Evolutionary conservation across 805 yeast species (phyloP), one percentile per base, ranked within the genome.

Genomic region (Debaryomyces prosopidis): DNA sequence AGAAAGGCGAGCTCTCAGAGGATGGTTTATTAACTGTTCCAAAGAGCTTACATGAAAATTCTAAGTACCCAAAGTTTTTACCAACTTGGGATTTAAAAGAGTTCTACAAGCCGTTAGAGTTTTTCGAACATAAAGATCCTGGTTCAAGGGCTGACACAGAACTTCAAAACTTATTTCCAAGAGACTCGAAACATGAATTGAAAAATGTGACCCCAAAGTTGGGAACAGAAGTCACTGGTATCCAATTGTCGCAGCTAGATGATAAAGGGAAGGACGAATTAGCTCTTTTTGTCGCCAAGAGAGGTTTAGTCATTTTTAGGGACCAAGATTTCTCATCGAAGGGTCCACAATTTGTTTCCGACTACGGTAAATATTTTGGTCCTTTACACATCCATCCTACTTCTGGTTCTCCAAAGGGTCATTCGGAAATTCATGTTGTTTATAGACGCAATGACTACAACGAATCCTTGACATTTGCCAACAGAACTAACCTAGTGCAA

Each of bases 221-320:
- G 44, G 95, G 94, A n/a, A 71, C 84, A 14, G 89, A 82, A 53
- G 68, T 86, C 28, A 63, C 62, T 14, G 84, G 84, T 36, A 58
- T 85, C 35, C 88, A 83, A 55, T 65, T 85, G 40, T 77, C 85
- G 14, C 59, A 71, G 33, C 73, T 85, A 50, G 60, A 68, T 44
- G 75, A 73, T 40, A 66, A 66, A 16, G 89, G 77, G 26, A 82
- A 81, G 57, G 81, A 85, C 53, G 91, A 85, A 53, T 70, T 86
- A 47, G 89, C 91, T 1, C 68, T 82, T 20, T 70, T 76, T 28
- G 82, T 80, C 41, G 89, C 86, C 16, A 81, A 82, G 56, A 70
- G 85, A 57, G 89, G 87, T 57, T 83, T 85, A 39, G 81, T 81
- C 18, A 79, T 81, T 2, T 81, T 84, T 58, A 75, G 85, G 57